Evolutionary conservation across 768 basidiomycete genomes (phyloP), one percentile per base, ranked within the genome.

Genomic region (Panellus pusillus): DNA sequence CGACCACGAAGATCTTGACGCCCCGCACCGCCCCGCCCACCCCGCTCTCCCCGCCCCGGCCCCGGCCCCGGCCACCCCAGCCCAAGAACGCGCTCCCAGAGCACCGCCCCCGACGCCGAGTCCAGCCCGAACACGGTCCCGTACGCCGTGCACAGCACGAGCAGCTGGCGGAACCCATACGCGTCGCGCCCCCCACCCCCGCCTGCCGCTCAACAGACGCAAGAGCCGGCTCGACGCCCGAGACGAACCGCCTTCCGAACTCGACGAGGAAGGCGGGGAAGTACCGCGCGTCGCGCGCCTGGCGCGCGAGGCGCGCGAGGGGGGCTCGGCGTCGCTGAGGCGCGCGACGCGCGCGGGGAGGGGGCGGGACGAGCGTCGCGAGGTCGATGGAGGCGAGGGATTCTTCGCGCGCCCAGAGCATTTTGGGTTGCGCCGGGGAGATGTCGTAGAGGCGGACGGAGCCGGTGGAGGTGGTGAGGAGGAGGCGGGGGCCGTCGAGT

Each of bases 61-160:
- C n/a, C n/a, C n/a, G n/a, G n/a, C n/a, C n/a, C n/a, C n/a, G n/a
- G n/a, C n/a, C 82, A 86, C 2, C 87, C 89, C 27, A 88, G 73
- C 0, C 91, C 89, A 2, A 96, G 74, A 2, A 90, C 73, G 9
- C 83, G 81, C 58, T 80, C 86, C 94, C 94, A 98, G 1, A 96
- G 64, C 28, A 92, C 75, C 2, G 78, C 73, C 0, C 94, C 94
- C 40, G 76, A 88, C 9, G 83, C 80, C 1, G 90, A 87, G 61
- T 97, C 93, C 39, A 98, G 70, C 0, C 85, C 94, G 63, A 84
- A 93, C 0, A 94, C 60, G 63, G 91, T 93, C 2, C 93, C 92
- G 27, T 79, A 74, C 1, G 74, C 60, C 3, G 89, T 92, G 0
- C 84, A 88, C 6, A 75, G 78, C 4, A 96, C 80, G 41, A 95